Evolutionary conservation across 495 filamentous ascomycete genomes (phyloP).

Genomic region (Penicillium pancosmium): DNA sequence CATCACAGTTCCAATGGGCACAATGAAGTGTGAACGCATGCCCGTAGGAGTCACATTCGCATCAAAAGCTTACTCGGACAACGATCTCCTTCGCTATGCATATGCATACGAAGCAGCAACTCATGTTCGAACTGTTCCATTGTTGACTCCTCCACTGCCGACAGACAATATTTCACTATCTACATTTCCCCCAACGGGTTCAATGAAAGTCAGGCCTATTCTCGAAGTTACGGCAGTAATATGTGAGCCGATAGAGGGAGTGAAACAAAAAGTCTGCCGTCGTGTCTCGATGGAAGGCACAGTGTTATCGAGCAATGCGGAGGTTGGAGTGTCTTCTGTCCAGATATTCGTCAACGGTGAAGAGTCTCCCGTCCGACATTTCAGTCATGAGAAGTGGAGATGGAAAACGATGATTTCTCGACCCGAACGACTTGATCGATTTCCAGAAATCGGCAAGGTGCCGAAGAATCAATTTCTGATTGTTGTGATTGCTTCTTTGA

Average conservation of each 20-base stretch:
- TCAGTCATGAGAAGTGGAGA: conserved; percentile 1
- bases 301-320: conserved; percentile 1
- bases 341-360: conserved; percentile 7
- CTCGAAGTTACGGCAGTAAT: not conserved
- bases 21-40: conserved; percentile 11
- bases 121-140: not conserved
- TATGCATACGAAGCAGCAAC: conserved; percentile 36
- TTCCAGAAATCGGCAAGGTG: conserved; percentile 2
- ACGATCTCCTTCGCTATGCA: conserved; percentile 16
- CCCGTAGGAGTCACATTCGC: conserved; percentile 23
- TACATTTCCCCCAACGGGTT: not conserved
- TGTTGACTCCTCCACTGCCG: conserved; percentile 1
- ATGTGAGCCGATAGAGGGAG: not conserved
- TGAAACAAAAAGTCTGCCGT: not conserved
- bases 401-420: conserved; percentile 6
- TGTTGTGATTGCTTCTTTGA: conserved; percentile 3
- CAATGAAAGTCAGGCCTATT: not conserved
- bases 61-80: conserved; percentile 14
- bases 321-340: not conserved
- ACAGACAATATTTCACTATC: conserved; percentile 1
- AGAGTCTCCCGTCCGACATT: not conserved
- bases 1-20: conserved; percentile 18
- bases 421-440: conserved; percentile 1
- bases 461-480: conserved; percentile 10
- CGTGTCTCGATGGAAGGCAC: conserved; percentile 3